Base-by-base conservation (phyloP, 2,329 filamentous ascomycete genomes). In the Elsinoe perseae region DNA sequence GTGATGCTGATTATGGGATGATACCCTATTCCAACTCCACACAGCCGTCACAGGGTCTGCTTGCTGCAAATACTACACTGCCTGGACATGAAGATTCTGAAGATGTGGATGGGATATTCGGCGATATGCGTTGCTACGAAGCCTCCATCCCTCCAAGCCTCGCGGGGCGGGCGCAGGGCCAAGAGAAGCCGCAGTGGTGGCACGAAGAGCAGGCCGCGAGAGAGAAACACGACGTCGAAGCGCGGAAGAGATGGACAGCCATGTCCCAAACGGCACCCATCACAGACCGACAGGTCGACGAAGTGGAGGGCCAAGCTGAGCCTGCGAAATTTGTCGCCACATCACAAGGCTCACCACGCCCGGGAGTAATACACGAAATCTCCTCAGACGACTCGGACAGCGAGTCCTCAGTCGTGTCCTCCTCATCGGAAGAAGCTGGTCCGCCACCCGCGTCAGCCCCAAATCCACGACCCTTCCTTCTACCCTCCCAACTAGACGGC, bases 1-100 rank as follows among this genome's bases (percentile, higher is more conserved):
- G 48, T 32, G 48, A 38, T 25, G 48, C 30, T 14, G 48, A 52
- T 28, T 52, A 52, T 18, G 48, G 20, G 27, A 23, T 52, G 28
- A 14, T 12, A 18, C n/a, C 8, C 2, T 3, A 8, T 21, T 25
- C 14, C 18, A 3, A 3, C 20, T 27, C 16, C 3, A 44, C 40
- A 20, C 40, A 44, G 21, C 40, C 40, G 2, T 44, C 40, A 12
- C 20, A 25, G 3, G 20, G 40, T 44, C 3, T 44, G 10, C 14
- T 50, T 12, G 28, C 44, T 14, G 44, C 44, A 3, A 21, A 18
- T 25, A 21, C 20, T n/a, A 44, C 40, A 23, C 21, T 23, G 9
- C 40, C 40, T 4, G 20, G n/a, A 18, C n/a, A 44, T 20, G n/a
- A 21, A 12, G 20, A 12, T 23, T 44, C 40, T 12, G 40, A 44